A percentile compares a stretch with the other conserved stretches of the same genome.
Conservation (phyloP, 176 grass and related monocot species). For the Oryza australiensis region DNA sequence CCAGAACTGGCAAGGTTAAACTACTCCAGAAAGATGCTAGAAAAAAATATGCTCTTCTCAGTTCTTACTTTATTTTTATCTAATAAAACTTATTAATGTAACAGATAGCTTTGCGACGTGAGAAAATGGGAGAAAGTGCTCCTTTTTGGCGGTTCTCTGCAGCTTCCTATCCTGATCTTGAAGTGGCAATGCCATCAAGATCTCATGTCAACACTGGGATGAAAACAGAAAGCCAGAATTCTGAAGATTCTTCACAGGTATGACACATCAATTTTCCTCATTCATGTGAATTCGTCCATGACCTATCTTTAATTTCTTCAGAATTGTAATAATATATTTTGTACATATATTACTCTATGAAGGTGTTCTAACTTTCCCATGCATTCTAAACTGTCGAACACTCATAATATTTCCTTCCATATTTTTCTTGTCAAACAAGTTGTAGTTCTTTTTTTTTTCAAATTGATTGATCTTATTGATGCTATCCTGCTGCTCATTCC, state of each 20-base stretch:
- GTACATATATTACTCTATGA: not conserved
- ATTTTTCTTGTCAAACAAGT: not conserved
- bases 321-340: not conserved
- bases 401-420: not conserved
- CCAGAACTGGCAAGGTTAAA: constrained; percentile 83
- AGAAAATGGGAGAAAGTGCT: constrained; percentile 83
- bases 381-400: not conserved
- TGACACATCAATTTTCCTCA: not conserved
- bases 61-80: not conserved
- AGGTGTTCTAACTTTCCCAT: not conserved
- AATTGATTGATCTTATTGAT: not conserved
- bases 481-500: not conserved
- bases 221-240: not conserved
- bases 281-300: constrained; percentile 1
- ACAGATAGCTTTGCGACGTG: constrained; percentile 94
- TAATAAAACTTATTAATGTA: not conserved
- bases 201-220: constrained; percentile 21
- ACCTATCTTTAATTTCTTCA: constrained; percentile 2
- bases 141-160: constrained; percentile 95
- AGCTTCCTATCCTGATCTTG: constrained; percentile 88
- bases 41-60: constrained; percentile 56
- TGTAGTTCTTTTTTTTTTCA: not conserved
- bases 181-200: constrained; percentile 36
- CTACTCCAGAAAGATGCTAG: constrained; percentile 24
- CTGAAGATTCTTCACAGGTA: constrained; percentile 44